Base-by-base conservation (phyloP, 768 basidiomycete species). In the Amanita thiersii region DNA sequence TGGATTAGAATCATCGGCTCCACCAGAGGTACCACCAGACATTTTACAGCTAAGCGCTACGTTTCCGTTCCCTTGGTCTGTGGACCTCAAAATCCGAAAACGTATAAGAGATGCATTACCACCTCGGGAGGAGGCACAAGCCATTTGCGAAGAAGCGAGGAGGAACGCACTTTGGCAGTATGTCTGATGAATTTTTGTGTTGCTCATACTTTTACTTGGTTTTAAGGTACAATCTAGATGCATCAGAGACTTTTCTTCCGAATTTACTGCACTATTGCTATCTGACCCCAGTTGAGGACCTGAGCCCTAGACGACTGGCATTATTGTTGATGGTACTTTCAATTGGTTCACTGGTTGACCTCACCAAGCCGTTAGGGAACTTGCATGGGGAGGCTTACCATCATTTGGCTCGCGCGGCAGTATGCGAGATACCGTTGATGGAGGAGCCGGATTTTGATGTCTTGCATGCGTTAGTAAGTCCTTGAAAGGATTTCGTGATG, bases 141-240 rank as follows among this genome's bases (percentile, higher is more conserved):
- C 66, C 19, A 69, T 81, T 12, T 82, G 80, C 55, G 68, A 75
- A 45, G 73, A 77, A 58, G 80, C 80, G 28, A 71, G 75, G 41
- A 66, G 65, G 49, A 81, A 83, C 46, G 81, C 80, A 39, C 66
- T 82, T 49, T 83, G 81, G 82, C 81, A 82, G 80, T 81, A 57
- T 51, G 79, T 69, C 50, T 34, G 20, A 43, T n/a, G 34, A 39
- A 40, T 34, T 56, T 20, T 46, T 11, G 5, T 28, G 15, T 35
- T 46, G 25, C 39, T 23, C 37, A 39, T 20, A 39, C 25, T 41
- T 47, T 35, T 47, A 40, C 23, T 44, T 24, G 20, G 40, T 30
- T 20, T 3, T 47, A 41, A 81, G 79, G 60, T 78, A 77, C 58
- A 80, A 81, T 52, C 65, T 82, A 43, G 81, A 83, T 55, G 69